Base-by-base conservation (phyloP, 2,329 filamentous ascomycete species). In the Lecanicillium sp. region DNA sequence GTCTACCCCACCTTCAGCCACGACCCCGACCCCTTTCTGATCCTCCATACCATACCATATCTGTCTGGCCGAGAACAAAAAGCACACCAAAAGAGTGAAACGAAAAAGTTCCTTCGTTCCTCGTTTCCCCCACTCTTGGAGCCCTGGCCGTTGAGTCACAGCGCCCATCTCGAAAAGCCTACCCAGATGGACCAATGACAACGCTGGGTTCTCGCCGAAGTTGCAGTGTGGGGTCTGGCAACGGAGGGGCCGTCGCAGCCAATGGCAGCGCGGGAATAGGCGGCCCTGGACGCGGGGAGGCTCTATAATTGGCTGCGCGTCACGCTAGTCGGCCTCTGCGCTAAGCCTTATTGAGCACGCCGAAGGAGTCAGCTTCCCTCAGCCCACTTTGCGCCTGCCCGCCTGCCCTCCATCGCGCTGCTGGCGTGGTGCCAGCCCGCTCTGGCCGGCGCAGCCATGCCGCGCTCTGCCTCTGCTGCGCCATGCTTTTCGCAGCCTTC, bases 291-390 rank as follows among this genome's bases (percentile, higher is more conserved):
- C 17, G 11, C 15, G 7, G 17, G 0, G 2, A n/a, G 6, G 1
- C 1, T 3, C 3, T 8, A 0, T 54, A 17, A 62, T 63, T 64
- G 58, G 62, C 12, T 25, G 4, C 3, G 2, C 5, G n/a, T 32
- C 31, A 33, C 42, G 41, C 41, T 41, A 40, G 19, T 11, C 10
- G 5, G 8, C 15, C 25, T 15, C 11, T 4, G 36, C 57, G 52
- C 62, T 61, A 62, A 45, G 28, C 63, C 62, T 43, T 39, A 52
- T 61, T 49, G 51, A 62, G 61, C 62, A 65, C 62, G 62, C 62
- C 62, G 62, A 66, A 64, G 53, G 60, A 63, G 57, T 62, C 60
- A 59, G 56, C 35, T 34, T 40, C 29, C 25, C 13, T 27, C 13
- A 29, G 20, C 20, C 17, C 20, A 28, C 7, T 7, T 17, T 25